Evolutionary conservation across 2,329 filamentous ascomycete genomes (phyloP), one percentile per base, ranked within the genome.

Genomic region (Colletotrichum tamarilloi): DNA sequence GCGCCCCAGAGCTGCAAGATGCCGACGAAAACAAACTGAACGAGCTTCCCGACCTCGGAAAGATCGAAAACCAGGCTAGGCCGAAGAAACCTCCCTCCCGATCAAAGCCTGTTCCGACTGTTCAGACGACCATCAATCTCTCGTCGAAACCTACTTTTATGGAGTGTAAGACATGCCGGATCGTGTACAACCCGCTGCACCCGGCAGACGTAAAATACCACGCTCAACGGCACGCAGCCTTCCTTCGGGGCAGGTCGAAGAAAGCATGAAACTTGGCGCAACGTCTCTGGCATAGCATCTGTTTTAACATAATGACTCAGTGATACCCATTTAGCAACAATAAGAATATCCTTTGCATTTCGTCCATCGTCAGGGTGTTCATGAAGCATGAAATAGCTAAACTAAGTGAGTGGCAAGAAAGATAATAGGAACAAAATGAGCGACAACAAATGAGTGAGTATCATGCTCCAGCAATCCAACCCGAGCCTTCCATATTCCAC

Each of bases 81-180:
- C 30, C 72, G 22, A 79, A 67, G 11, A 73, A 60, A 49, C 24
- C 60, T 19, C 59, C 63, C 2, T 52, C 35, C 24, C 30, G 57
- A 19, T 53, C 35, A 4, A 81, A 78, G 52, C n/a, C 74, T 8
- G 58, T 75, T 1, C 67, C 80, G 1, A 74, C 76, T 19, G 69
- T 86, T 1, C 85, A 86, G 63, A 86, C 83, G 1, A 86, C 84
- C 1, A 79, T 86, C n/a, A 86, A 86, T 42, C 77, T 86, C 2
- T 85, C 85, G 0, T 79, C 81, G 1, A 80, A 82, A 30, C 82
- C 84, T 3, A 77, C 84, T 1, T 86, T 86, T 72, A 81, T 83
- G 2, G 84, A 86, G 67, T 86, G 85, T 74, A 84, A 80, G 62
- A 70, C 81, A 3, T 86, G 85, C 74, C 79, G 85, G 64, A 85